Base-by-base conservation (phyloP, 768 basidiomycete genomes). In the Sporobolomyces pararoseus region DNA sequence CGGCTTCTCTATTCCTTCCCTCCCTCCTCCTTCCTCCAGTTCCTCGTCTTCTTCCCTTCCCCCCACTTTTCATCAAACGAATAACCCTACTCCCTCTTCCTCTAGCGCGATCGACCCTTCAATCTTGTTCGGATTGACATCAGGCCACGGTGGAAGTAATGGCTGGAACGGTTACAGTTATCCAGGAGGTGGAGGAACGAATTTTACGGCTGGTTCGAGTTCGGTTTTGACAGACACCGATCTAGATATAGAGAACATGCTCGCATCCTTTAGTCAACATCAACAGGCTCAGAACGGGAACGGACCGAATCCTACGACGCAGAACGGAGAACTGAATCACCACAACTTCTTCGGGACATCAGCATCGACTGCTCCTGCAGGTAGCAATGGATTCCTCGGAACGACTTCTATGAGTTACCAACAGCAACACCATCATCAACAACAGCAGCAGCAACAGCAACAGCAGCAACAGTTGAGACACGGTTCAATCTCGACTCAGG, bases 1-100 rank as follows among this genome's bases (percentile, higher is more conserved):
- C 80, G 89, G 89, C 75, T 90, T 90, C 78, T 86, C 88, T 71
- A 75, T 86, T 42, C 84, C 85, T 44, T 68, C 68, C 37, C 7
- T 42, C 13, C 25, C 52, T 6, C 10, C 9, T 17, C 9, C 39
- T 42, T 42, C 39, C 17, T 42, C 39, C 10, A 42, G 17, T 42
- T 42, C 39, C 46, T 47, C 46, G 13, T 47, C 46, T 47, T 47
- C 46, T 13, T 13, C 58, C 5, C 54, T 34, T 23, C 31, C 59
- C 46, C 59, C 44, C 59, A 34, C 59, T 23, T 31, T n/a, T 47
- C 58, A 17, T 17, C 58, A 34, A 42, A 17, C 39, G 10, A 42
- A 42, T 42, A 42, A 9, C 39, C 17, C 39, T 42, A n/a, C n/a
- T n/a, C n/a, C n/a, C n/a, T n/a, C n/a, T n/a, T n/a, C n/a, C n/a